phyloP scores from a whole-genome alignment of 495 filamentous ascomycete species.

The Rostrohypoxylon terebratum region DNA sequence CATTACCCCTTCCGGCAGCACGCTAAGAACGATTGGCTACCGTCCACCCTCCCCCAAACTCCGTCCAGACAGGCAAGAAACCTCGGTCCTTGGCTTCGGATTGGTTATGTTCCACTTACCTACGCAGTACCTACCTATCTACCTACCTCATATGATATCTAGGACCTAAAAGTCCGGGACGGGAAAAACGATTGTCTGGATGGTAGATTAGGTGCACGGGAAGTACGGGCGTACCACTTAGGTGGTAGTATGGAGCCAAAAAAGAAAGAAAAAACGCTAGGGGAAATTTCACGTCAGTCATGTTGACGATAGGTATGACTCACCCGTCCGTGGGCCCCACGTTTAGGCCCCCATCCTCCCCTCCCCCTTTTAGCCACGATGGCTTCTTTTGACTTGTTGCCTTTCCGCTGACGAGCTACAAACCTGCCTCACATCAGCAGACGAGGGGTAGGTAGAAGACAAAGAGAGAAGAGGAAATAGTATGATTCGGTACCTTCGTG shows the following conservation, averaged over 20 bases:
- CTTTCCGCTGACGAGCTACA: neutral
- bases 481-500: constrained; percentile 33
- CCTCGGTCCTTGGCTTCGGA: neutral
- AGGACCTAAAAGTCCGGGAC: too few species aligned
- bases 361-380: neutral
- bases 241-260: neutral
- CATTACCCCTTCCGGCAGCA: constrained; percentile 40
- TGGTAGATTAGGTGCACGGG: too few species aligned
- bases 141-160: too few species aligned
- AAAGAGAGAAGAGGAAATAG: neutral
- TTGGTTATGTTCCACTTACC: too few species aligned
- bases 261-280: too few species aligned
- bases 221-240: too few species aligned
- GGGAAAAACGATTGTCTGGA: too few species aligned
- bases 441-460: constrained; percentile 17
- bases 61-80: neutral
- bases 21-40: constrained; percentile 14
- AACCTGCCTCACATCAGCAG: constrained; percentile 48
- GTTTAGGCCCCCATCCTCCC: too few species aligned
- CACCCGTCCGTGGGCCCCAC: too few species aligned
- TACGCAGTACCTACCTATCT: too few species aligned
- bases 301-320: constrained; percentile 41
- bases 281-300: constrained; percentile 4
- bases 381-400: neutral
- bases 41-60: neutral